Percentiles rank a stretch among this genome's conserved stretches.
Conservation (phyloP, 139 green algal species). For the Chlorella ohadii region DNA sequence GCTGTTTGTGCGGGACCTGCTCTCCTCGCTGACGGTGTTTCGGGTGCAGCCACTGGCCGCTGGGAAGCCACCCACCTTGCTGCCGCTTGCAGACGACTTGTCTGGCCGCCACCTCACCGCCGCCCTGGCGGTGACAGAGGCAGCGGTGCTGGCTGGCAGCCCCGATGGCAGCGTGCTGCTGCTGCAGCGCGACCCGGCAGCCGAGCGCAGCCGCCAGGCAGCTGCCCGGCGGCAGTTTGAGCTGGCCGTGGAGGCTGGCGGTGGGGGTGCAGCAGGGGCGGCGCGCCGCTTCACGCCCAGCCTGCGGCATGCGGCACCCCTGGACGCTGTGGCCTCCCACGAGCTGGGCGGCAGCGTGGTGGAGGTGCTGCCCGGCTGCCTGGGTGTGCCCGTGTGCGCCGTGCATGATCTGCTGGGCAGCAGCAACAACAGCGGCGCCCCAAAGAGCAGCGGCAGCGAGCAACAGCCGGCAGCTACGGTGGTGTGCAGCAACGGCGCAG, state of each 20-base stretch:
- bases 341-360: background rate
- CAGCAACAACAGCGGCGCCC: background rate
- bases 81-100: slow-evolving; percentile 8
- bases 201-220: background rate
- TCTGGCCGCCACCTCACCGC: background rate
- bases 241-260: background rate
- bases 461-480: background rate
- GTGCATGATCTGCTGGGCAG: background rate
- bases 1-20: slow-evolving; percentile 6
- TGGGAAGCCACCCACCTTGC: background rate
- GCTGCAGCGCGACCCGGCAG: background rate
- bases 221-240: background rate
- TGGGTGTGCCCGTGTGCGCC: background rate
- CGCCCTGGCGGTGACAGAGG: background rate
- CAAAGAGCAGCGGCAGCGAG: background rate
- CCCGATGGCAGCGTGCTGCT: background rate
- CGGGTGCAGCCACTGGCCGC: slow-evolving; percentile 13
- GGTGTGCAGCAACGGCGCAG: slow-evolving; percentile 8
- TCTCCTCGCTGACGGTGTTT: slow-evolving; percentile 18
- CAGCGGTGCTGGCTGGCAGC: background rate
- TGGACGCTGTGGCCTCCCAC: background rate
- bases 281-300: background rate
- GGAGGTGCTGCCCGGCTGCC: background rate
- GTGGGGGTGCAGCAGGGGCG: background rate
- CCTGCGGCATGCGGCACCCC: background rate